A percentile compares a stretch with the other conserved stretches of the same genome.
Conservation (phyloP, 164 flowering plant species). For the Vitis rotundifolia region DNA sequence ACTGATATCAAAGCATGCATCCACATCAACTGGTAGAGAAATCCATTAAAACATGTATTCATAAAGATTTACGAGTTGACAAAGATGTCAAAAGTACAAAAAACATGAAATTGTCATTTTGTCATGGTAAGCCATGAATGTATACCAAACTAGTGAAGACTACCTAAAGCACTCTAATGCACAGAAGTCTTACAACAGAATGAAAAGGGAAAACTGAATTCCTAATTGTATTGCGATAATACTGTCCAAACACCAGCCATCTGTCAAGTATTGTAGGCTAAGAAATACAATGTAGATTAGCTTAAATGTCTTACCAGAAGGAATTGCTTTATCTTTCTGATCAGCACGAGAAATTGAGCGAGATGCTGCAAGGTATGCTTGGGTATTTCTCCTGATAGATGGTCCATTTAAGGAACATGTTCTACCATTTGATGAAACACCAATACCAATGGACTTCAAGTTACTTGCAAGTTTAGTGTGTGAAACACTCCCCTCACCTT, state of each 20-base stretch:
- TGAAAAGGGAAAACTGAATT: no score
- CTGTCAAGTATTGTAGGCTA: not conserved
- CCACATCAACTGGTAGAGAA: no score
- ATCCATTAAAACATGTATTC: no score
- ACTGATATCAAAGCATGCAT: no score
- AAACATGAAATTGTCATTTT: no score
- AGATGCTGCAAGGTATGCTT: constrained; percentile 1
- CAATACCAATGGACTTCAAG: constrained; percentile 9
- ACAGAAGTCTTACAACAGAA: no score
- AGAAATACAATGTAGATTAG: not conserved
- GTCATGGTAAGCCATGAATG: no score
- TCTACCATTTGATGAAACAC: constrained; percentile 9
- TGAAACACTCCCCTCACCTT: constrained; percentile 21
- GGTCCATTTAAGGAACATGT: constrained; percentile 8
- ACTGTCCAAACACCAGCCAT: not conserved
- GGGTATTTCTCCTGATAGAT: constrained; percentile 11
- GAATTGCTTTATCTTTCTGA: not conserved
- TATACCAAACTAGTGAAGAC: no score
- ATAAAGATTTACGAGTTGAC: no score
- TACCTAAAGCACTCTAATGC: no score
- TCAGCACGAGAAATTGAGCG: constrained; percentile 1
- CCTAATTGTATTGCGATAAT: not conserved
- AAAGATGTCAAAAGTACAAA: no score
- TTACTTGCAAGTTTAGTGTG: constrained; percentile 2
- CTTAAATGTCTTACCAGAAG: constrained; percentile 20